Percentiles rank a stretch among this genome's conserved stretches.
phyloP scores from a whole-genome alignment of 176 grass and related monocot species.

The Themeda triandra region DNA sequence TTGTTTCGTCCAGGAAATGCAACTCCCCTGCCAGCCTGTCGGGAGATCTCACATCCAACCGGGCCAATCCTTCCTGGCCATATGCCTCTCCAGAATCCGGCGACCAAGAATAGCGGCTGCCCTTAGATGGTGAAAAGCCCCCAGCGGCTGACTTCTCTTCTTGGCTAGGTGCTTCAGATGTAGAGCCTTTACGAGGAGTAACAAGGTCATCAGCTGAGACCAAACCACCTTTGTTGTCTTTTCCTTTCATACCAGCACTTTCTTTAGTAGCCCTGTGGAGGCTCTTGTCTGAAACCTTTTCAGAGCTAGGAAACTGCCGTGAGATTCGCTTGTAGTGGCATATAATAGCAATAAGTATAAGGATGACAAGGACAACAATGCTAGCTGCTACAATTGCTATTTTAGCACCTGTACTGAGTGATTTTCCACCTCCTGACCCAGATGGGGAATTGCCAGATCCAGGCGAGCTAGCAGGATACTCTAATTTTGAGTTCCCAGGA shows the following conservation, averaged over 20 bases:
- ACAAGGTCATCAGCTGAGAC: constrained; percentile 79
- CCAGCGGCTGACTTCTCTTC: constrained; percentile 74
- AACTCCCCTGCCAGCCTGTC: constrained; percentile 83
- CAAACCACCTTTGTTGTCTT: constrained; percentile 56
- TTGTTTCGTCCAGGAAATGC: constrained; percentile 94
- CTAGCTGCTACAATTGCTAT: constrained; percentile 57
- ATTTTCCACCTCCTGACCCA: constrained; percentile 38
- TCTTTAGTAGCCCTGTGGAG: constrained; percentile 50
- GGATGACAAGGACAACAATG: constrained; percentile 61
- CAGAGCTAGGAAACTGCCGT: constrained; percentile 53
- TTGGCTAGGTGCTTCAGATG: constrained; percentile 68
- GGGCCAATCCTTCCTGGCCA: constrained; percentile 53
- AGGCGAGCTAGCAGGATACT: constrained; percentile 55
- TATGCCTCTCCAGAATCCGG: constrained; percentile 71
- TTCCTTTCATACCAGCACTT: constrained; percentile 40
- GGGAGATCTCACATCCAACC: constrained; percentile 81
- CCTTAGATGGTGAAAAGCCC: constrained; percentile 79
- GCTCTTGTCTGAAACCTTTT: constrained; percentile 78
- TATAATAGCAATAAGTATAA: constrained; percentile 63
- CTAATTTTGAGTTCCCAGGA: constrained; percentile 86
- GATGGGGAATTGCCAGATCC: constrained; percentile 49
- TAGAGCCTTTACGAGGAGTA: constrained; percentile 65
- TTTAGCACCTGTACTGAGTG: constrained; percentile 52
- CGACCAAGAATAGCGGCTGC: constrained; percentile 82
- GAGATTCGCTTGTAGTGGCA: constrained; percentile 60